Evolutionary conservation across 2,329 filamentous ascomycete species (phyloP), one percentile per base, ranked within the genome.

Genomic region (Colletotrichum sp.): DNA sequence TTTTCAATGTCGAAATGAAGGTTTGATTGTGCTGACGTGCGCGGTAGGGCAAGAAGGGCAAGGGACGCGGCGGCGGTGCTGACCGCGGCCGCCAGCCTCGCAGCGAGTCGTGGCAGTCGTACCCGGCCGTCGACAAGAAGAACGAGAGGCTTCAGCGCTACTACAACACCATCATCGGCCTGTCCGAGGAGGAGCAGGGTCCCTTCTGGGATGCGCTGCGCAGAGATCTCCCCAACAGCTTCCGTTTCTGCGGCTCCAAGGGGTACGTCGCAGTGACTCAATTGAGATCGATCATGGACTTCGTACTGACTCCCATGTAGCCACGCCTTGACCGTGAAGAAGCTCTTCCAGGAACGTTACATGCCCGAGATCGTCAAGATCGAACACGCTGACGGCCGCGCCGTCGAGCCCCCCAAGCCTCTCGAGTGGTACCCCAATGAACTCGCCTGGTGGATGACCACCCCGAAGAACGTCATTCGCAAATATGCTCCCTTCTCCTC

Each of bases 371-470:
- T 99, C 80, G 93, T 92, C 68, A 93, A 93, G 75, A 97, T 98
- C 83, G 91, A 95, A 82, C 92, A 95, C 84, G 92, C 93, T 82
- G 95, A 99, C 85, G 96, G 95, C 81, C 90, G 93, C 80, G 90
- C 90, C 16, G 96, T 99, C 79, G 92, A 96, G 77, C 92, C 97
- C 15, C 97, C 97, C 12, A 90, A 92, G 82, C 91, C 95, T 1
- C 94, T 99, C 72, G 88, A 93, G 36, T 99, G 96, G 95, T 99
- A 98, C 84, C 97, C 97, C 57, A 96, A 99, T 83, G 92, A 95
- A 82, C 92, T 99, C 77, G 97, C 97, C 66, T 99, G 98, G 94
- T 96, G 93, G 85, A 99, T 99, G 96, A 98, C 96, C 62, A 99
- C 96, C 8, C 95, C 97, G 77, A 99, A 99, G 90, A 96, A 98